These are phyloP conservation scores for Penicillium sp. DNA, from an alignment of 2,329 filamentous ascomycete genomes.

Conservation along the genomic window DNA sequence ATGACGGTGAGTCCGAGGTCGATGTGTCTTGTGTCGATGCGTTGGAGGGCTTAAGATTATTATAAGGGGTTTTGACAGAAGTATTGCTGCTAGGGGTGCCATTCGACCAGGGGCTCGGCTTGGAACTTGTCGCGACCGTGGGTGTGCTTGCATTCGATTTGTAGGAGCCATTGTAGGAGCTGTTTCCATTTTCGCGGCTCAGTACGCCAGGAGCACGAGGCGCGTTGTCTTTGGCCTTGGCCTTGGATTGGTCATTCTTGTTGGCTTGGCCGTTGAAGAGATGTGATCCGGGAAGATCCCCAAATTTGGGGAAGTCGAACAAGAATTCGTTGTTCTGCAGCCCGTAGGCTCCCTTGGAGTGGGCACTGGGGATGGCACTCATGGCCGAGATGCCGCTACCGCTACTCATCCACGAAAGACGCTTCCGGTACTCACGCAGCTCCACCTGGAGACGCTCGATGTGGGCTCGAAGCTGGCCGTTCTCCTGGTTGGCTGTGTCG, in stretches of 20 bases:
- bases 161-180: slow-evolving; percentile 9
- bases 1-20: slow-evolving; percentile 51
- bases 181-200: slow-evolving; percentile 29
- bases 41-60: slow-evolving; percentile 22
- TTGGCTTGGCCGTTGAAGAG: slow-evolving; percentile 54
- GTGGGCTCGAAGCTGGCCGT: slow-evolving; percentile 79
- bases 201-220: slow-evolving; percentile 36
- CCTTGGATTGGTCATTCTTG: slow-evolving; percentile 34
- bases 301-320: slow-evolving; percentile 96
- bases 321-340: slow-evolving; percentile 80
- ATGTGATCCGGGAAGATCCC: slow-evolving; percentile 65
- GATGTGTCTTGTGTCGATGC: slow-evolving; percentile 36
- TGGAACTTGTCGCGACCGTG: slow-evolving; percentile 3
- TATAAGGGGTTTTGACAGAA: slow-evolving; percentile 24
- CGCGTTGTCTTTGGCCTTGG: slow-evolving; percentile 21
- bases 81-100: slow-evolving; percentile 15
- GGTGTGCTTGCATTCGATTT: slow-evolving; percentile 20
- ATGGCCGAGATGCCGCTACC: slow-evolving; percentile 53
- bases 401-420: slow-evolving; percentile 67
- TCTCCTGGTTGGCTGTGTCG: slow-evolving; percentile 81
- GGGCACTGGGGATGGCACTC: slow-evolving; percentile 50
- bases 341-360: slow-evolving; percentile 57
- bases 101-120: slow-evolving; percentile 11
- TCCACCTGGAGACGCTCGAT: slow-evolving; percentile 86
- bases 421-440: slow-evolving; percentile 87